Percentiles rank a stretch among this genome's conserved stretches.
Conservation (phyloP, 345 rosid genomes). For the Orychophragmus violaceus region DNA sequence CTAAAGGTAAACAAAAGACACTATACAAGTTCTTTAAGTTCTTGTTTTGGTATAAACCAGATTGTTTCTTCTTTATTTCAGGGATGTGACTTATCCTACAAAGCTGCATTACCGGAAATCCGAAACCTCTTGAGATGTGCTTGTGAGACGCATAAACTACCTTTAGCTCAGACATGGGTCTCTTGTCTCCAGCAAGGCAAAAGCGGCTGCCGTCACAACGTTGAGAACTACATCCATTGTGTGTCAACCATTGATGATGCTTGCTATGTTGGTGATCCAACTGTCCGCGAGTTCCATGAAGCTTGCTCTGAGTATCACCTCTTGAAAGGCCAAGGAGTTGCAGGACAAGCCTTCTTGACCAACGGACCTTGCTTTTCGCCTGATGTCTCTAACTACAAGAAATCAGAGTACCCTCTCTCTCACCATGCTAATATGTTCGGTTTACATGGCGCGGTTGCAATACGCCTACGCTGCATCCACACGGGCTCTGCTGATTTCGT, state of each 20-base stretch:
- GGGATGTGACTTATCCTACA: conserved; percentile 47
- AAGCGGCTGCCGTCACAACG: conserved; percentile 72
- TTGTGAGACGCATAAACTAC: conserved; percentile 69
- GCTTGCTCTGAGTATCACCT: conserved; percentile 97
- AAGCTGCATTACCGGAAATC: conserved; percentile 78
- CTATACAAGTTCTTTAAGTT: not conserved
- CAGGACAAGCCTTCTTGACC: conserved; percentile 77
- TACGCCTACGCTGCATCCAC: conserved; percentile 63
- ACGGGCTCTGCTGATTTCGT: conserved; percentile 70
- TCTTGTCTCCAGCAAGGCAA: conserved; percentile 71
- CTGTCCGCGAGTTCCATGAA: conserved; percentile 56
- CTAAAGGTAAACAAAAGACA: conserved; percentile 41
- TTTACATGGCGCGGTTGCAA: conserved; percentile 74
- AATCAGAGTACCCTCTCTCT: conserved; percentile 82
- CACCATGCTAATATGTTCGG: conserved; percentile 91
- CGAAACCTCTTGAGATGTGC: conserved; percentile 61
- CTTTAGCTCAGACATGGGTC: conserved; percentile 88
- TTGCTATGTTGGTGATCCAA: conserved; percentile 58
- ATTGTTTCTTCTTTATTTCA: conserved; percentile 27
- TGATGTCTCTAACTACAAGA: conserved; percentile 52
- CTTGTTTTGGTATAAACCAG: conserved; percentile 2
- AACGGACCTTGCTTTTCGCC: conserved; percentile 82
- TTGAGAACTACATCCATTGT: conserved; percentile 60
- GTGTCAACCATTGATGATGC: conserved; percentile 80
- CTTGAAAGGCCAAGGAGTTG: conserved; percentile 87